These are phyloP conservation scores for Amyloporia xantha DNA, from an alignment of 768 basidiomycete genomes.

Conservation along the genomic window DNA sequence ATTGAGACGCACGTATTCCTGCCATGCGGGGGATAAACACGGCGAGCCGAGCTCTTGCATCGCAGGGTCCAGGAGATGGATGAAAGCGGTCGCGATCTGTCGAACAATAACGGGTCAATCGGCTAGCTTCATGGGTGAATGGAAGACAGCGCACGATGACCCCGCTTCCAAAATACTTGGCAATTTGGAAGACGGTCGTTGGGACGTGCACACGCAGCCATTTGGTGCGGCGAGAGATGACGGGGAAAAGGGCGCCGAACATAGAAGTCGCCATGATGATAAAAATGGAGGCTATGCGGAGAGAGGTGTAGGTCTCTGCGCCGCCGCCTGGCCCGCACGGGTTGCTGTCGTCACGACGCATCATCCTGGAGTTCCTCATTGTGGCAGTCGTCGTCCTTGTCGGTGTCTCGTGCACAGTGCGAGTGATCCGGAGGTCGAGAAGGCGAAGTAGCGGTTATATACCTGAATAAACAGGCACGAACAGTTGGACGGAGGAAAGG, in stretches of 20 bases:
- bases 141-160: slow-evolving; percentile 58
- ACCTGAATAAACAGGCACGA: not conserved
- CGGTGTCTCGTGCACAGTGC: not conserved
- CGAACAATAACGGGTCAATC: not conserved
- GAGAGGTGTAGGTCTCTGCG: slow-evolving; percentile 36
- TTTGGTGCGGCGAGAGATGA: slow-evolving; percentile 47
- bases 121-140: not conserved
- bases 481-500: not conserved
- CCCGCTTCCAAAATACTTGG: slow-evolving; percentile 88
- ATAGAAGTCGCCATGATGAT: slow-evolving; percentile 59
- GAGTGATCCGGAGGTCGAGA: not conserved
- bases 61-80: slow-evolving; percentile 75
- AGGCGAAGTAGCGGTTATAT: not conserved
- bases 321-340: slow-evolving; percentile 49
- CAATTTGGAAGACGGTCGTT: slow-evolving; percentile 64
- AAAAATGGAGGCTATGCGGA: slow-evolving; percentile 72
- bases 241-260: slow-evolving; percentile 63
- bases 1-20: slow-evolving; percentile 53
- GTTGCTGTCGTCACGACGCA: slow-evolving; percentile 8
- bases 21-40: slow-evolving; percentile 71
- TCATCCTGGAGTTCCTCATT: not conserved
- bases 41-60: slow-evolving; percentile 60
- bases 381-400: too few relatives aligned
- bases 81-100: slow-evolving; percentile 86
- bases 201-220: slow-evolving; percentile 47